Evolutionary conservation across 176 grass and related monocot species (phyloP).

Genomic region (Musa beccarii): DNA sequence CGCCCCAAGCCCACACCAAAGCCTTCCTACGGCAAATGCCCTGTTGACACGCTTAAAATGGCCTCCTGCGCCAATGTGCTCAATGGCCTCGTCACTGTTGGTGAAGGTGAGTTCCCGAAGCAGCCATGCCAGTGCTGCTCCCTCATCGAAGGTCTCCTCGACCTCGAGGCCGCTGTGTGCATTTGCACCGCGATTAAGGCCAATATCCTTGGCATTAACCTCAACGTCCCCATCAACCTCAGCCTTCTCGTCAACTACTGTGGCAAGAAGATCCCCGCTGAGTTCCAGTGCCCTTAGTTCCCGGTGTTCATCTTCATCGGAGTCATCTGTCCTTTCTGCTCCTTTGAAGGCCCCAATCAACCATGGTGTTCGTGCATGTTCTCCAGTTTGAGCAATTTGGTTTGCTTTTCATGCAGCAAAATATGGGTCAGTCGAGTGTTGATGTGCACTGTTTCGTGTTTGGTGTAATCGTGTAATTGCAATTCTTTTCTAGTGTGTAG

Average conservation of each 20-base stretch:
- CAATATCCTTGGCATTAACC: not conserved
- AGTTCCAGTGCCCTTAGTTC: not conserved
- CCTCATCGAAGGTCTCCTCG: not conserved
- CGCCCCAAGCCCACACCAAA: not conserved
- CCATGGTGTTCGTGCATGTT: too few species aligned
- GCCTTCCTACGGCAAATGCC: not conserved
- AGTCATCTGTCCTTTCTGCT: not conserved
- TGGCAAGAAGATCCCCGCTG: not conserved
- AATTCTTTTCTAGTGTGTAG: too few species aligned
- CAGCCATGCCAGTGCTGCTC: conserved; percentile 1
- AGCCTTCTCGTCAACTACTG: conserved; percentile 14
- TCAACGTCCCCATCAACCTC: conserved; percentile 6
- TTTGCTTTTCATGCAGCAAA: too few species aligned
- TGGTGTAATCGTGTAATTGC: too few species aligned
- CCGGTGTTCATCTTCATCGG: not conserved
- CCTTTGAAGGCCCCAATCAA: too few species aligned
- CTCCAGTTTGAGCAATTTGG: too few species aligned
- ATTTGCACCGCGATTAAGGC: conserved; percentile 10
- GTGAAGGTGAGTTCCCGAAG: not conserved
- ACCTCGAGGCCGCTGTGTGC: conserved; percentile 15
- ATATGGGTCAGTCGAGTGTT: too few species aligned
- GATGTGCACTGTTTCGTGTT: too few species aligned
- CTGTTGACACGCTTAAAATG: not conserved
- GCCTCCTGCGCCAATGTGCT: conserved; percentile 1
- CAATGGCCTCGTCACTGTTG: conserved; percentile 2